Evolutionary conservation across 306 rosid species (phyloP), one percentile per base, ranked within the genome.

Genomic region (Lupinus albus): DNA sequence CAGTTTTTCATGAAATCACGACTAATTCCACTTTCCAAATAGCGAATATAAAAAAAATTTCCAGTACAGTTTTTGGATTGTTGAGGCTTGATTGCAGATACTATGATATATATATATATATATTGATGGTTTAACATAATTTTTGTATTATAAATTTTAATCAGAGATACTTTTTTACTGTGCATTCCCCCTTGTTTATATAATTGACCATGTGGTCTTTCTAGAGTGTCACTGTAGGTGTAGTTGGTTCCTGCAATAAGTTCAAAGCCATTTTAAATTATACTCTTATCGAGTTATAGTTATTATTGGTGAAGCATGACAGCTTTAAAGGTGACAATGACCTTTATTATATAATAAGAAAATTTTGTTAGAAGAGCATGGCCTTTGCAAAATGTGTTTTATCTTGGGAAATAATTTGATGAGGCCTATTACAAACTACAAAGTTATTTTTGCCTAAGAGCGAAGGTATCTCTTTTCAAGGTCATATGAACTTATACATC

Each of bases 1-100:
- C 68, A 28, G 30, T 79, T 48, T 60, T 76, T 47, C 58, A 41
- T 50, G 49, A 67, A 63, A 16, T 45, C n/a, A 32, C 48, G n/a
- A 30, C 6, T 60, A 7, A 15, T 28, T 20, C 13, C n/a, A 42
- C 64, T 42, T 60, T 41, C 45, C 12, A 30, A 30, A 11, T 41
- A 33, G 41, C 11, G 16, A 39, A 39, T 10, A 39, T 36, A 5
- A 36, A 36, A 8, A 8, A 36, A 0, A 0, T 33, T 36, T 67
- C 35, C 16, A 49, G 36, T 52, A 11, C 21, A 67, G 14, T 4
- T 41, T 4, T 38, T 50, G 14, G 38, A 56, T 8, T 20, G 39
- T 0, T 41, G 7, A 5, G 28, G 54, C 38, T 17, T 56, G 66
- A 11, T 56, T 51, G 55, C 58, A 18, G 67, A 16, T 12, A 12